Evolutionary conservation across 2,329 filamentous ascomycete genomes (phyloP), one percentile per base, ranked within the genome.

Genomic region (Hypoxylon sp.): DNA sequence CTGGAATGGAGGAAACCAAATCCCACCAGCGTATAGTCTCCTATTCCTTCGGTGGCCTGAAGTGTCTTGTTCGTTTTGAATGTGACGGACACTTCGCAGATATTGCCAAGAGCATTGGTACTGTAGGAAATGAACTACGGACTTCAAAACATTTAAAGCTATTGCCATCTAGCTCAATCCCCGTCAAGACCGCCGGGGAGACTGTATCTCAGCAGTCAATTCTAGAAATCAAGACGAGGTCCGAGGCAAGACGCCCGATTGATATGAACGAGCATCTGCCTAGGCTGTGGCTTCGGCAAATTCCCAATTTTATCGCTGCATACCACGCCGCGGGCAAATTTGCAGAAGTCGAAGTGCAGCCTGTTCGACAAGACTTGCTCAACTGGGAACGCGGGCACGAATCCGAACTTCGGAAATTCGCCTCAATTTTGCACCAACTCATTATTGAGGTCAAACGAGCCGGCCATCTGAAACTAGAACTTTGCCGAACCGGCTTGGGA

Each of bases 1-100:
- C 41, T 2, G 50, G 59, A 7, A 14, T 60, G 11, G 36, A 52
- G 5, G 60, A 43, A 25, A 71, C 60, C 10, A 67, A 74, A 36
- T 75, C 72, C 10, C 74, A 75, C 23, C 74, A 75, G 25, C 71
- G 73, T 13, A 61, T 75, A 41, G 50, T 75, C 14, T 70, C 68
- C 21, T 75, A 75, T 53, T 45, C 68, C 21, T 74, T 75, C 28
- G 60, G 55, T 7, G 69, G 64, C 13, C 50, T 74, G 51, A 70
- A 63, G 19, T 75, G 68, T 41, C 67, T 75, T 9, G 72, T 76
- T 32, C 72, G 72, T 17, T 76, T 72, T 30, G 72, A 75, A 36
- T 74, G 72, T 25, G 74, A 75, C 23, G 69, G 69, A 7, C 59
- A 74, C 17, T 50, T 65, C 10, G n/a, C 17, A 28, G 34, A 41